Evolutionary conservation across 2,329 filamentous ascomycete genomes (phyloP).

Genomic region (Microdochium paspali): DNA sequence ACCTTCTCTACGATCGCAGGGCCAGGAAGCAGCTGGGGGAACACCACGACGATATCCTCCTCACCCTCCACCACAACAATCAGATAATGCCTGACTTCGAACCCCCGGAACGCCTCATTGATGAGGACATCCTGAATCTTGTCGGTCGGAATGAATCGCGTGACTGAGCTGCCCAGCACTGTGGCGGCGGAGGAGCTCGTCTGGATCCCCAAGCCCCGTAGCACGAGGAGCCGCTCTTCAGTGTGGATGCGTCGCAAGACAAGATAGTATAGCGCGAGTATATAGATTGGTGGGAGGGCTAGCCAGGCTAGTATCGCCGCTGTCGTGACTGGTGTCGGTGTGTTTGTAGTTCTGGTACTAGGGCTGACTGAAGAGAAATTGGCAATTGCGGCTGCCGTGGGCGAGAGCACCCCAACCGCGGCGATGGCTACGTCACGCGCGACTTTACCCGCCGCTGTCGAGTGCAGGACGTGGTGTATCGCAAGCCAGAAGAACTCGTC

Average conservation of each 20-base stretch:
- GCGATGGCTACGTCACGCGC: background rate
- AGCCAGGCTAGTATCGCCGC: constrained; percentile 4
- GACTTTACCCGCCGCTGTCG: background rate
- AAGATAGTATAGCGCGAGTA: constrained; percentile 13
- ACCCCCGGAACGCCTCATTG: constrained; percentile 88
- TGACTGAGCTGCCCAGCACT: constrained; percentile 26
- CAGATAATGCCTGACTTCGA: constrained; percentile 84
- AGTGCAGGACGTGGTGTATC: background rate
- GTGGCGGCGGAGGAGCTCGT: constrained; percentile 63
- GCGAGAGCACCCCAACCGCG: constrained; percentile 10
- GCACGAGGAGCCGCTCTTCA: constrained; percentile 79
- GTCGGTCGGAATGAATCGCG: constrained; percentile 72
- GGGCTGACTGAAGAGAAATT: background rate
- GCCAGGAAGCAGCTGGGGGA: constrained; percentile 69
- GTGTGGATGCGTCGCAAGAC: constrained; percentile 20
- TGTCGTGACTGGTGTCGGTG: background rate
- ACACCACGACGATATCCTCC: constrained; percentile 86
- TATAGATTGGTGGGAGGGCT: constrained; percentile 17
- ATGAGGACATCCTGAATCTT: constrained; percentile 90
- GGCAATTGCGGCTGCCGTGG: background rate
- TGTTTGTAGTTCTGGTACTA: background rate
- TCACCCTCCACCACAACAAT: constrained; percentile 86
- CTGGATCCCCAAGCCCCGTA: constrained; percentile 85
- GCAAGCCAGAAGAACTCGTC: background rate
- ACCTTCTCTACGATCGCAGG: constrained; percentile 73